These are phyloP conservation scores for Psidium guajava DNA, from an alignment of 345 rosid genomes.

Conservation along the genomic window DNA sequence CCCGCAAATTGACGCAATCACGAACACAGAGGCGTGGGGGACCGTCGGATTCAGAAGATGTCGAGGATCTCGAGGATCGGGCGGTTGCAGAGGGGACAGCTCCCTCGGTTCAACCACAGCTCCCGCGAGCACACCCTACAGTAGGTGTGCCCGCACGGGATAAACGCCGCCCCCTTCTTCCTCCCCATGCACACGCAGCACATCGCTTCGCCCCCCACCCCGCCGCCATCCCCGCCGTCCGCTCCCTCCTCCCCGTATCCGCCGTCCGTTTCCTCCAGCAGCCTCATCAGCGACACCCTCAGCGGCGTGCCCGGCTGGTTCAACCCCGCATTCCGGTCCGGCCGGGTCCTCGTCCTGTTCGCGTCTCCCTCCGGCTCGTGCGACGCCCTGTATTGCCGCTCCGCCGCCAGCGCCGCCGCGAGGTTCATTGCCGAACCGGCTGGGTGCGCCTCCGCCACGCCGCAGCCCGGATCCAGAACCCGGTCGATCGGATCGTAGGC, in stretches of 20 bases:
- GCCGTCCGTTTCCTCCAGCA: constrained; percentile 49
- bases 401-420: constrained; percentile 84
- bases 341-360: neutral
- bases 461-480: neutral
- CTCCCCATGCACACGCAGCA: constrained; percentile 31
- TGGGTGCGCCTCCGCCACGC: constrained; percentile 3
- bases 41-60: constrained; percentile 9
- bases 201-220: constrained; percentile 4
- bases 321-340: neutral
- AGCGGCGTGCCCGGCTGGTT: constrained; percentile 32
- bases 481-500: neutral
- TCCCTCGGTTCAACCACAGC: constrained; percentile 22
- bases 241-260: neutral
- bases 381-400: constrained; percentile 37
- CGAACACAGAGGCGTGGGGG: neutral
- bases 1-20: neutral
- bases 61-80: constrained; percentile 21
- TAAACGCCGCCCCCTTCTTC: constrained; percentile 24
- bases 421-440: constrained; percentile 55
- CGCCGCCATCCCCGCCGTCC: neutral
- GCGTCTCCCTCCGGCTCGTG: constrained; percentile 10
- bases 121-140: constrained; percentile 25
- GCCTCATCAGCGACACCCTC: constrained; percentile 71
- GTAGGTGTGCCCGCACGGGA: constrained; percentile 27
- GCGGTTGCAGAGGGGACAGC: constrained; percentile 27